A percentile compares a stretch with the other conserved stretches of the same genome.
phyloP scores from a whole-genome alignment of 768 basidiomycete genomes.

The Fistulinella prunicolor region DNA sequence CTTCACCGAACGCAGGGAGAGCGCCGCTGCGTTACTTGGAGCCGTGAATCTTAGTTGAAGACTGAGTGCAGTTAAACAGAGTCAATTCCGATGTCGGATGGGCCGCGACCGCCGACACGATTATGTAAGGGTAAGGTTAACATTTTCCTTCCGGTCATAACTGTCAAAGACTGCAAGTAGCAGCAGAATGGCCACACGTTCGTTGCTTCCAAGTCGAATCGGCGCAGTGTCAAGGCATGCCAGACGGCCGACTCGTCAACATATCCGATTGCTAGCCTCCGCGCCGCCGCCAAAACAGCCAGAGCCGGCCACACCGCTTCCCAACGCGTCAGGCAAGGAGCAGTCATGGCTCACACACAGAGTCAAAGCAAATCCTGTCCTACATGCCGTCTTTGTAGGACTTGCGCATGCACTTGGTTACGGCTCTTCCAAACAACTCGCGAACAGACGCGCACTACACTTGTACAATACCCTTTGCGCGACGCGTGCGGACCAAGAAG shows the following conservation, averaged over 20 bases:
- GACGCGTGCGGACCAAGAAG: conserved; percentile 55
- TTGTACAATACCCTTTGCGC: conserved; percentile 60
- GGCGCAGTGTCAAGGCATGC: conserved; percentile 1
- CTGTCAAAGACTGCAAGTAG: no score
- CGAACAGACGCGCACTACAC: conserved; percentile 54
- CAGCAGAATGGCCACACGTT: no score
- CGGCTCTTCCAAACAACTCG: conserved; percentile 56
- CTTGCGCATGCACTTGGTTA: conserved; percentile 58
- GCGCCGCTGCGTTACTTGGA: no score
- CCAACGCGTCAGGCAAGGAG: conserved; percentile 10
- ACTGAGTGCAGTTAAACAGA: no score
- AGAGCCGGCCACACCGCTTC: conserved; percentile 1
- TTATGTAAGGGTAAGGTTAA: no score
- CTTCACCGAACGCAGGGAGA: no score
- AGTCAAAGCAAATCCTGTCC: conserved; percentile 48
- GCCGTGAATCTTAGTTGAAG: no score
- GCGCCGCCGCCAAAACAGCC: conserved; percentile 4
- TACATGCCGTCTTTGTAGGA: conserved; percentile 44
- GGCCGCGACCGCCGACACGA: no score
- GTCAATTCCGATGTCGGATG: no score
- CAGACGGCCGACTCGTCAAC: conserved; percentile 8
- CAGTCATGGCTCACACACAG: conserved; percentile 56
- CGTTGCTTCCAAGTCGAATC: conserved; percentile 12
- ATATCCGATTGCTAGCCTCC: conserved; percentile 14
- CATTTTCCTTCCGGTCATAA: no score